Percentiles rank a stretch among this genome's conserved stretches.
Evolutionary conservation across 306 rosid genomes (phyloP).

Genomic region (Chamaecrista fasciculata): DNA sequence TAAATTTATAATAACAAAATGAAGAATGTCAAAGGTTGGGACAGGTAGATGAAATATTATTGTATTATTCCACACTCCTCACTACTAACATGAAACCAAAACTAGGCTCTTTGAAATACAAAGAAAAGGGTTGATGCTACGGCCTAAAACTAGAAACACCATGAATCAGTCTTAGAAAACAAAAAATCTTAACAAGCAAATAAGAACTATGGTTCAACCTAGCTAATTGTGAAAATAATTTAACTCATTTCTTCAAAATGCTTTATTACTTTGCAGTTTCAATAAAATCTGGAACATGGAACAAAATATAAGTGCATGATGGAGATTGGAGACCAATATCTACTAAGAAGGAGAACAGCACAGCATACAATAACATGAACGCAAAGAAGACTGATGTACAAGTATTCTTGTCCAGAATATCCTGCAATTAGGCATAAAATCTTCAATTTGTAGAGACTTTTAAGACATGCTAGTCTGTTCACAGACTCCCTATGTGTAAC

Average conservation of each 20-base stretch:
- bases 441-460: neutral
- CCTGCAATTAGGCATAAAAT: neutral
- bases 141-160: neutral
- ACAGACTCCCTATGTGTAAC: neutral
- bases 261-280: neutral
- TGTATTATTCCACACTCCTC: neutral
- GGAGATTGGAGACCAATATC: neutral
- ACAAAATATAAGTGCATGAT: neutral
- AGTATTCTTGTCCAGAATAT: neutral
- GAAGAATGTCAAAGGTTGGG: neutral
- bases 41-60: neutral
- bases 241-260: neutral
- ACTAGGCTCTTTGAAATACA: neutral
- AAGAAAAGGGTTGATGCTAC: neutral
- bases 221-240: neutral
- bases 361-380: neutral
- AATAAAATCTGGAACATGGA: neutral
- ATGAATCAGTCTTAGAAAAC: neutral
- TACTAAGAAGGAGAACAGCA: neutral
- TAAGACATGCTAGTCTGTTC: neutral
- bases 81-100: neutral
- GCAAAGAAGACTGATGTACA: neutral
- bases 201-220: neutral
- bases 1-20: neutral
- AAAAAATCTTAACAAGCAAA: neutral